phyloP scores from a whole-genome alignment of 1,284 basidiomycete species.

The Pisolithus thermaeus region DNA sequence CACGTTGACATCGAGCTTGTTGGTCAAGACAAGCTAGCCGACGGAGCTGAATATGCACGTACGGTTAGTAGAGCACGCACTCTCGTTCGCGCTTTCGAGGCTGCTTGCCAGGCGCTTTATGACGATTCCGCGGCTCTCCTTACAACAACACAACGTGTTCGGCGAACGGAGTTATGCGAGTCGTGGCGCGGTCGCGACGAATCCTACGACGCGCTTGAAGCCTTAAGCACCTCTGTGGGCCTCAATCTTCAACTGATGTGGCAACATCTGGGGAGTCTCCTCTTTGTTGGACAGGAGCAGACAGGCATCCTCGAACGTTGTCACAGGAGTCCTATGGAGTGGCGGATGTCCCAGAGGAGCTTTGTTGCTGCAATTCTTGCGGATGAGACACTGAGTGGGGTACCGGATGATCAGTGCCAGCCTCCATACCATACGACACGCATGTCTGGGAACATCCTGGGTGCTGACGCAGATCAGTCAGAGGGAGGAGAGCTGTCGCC shows the following conservation, averaged over 20 bases:
- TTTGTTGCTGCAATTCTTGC: constrained; percentile 28
- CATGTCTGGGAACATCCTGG: constrained; percentile 10
- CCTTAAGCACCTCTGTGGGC: constrained; percentile 28
- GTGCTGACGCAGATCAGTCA: constrained; percentile 2
- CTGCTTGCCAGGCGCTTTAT: constrained; percentile 44
- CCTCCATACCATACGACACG: constrained; percentile 5
- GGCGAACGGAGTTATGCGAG: constrained; percentile 24
- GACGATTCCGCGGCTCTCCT: constrained; percentile 44
- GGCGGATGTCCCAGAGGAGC: constrained; percentile 41
- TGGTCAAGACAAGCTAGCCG: constrained; percentile 24
- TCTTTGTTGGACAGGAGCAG: constrained; percentile 38
- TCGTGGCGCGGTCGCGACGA: constrained; percentile 21
- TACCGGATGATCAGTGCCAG: constrained; percentile 13
- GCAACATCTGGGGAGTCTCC: constrained; percentile 37
- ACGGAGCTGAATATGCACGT: constrained; percentile 35
- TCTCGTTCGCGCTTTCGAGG: constrained; percentile 46
- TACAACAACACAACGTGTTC: constrained; percentile 34
- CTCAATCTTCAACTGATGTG: constrained; percentile 31
- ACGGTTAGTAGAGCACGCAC: constrained; percentile 42
- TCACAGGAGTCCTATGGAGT: constrained; percentile 40
- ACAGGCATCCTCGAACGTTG: constrained; percentile 35
- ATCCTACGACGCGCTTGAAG: constrained; percentile 27
- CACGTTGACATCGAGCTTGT: constrained; percentile 48
- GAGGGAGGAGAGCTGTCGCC: constrained; percentile 1
- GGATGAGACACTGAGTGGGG: constrained; percentile 16